Percentiles rank a stretch among this genome's conserved stretches.
Conservation (phyloP, 1,284 basidiomycete species). For the Somion occarium region DNA sequence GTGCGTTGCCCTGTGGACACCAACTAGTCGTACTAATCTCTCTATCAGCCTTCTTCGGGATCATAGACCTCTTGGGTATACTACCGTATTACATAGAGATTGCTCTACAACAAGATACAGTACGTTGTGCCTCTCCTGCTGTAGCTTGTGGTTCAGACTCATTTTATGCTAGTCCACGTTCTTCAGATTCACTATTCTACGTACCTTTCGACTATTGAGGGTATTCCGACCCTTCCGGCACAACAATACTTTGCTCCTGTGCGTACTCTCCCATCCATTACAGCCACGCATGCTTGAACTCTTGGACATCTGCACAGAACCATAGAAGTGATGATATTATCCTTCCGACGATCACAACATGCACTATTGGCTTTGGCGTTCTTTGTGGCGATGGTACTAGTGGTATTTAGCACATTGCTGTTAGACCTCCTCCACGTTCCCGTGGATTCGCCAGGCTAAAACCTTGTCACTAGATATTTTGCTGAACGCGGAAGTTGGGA, state of each 20-base stretch:
- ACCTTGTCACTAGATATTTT: conserved; percentile 60
- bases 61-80: conserved; percentile 81
- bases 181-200: conserved; percentile 84
- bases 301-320: conserved; percentile 43
- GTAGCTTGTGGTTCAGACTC: background rate
- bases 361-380: conserved; percentile 82
- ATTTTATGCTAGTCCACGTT: conserved; percentile 65
- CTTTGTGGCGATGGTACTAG: conserved; percentile 83
- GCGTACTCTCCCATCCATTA: conserved; percentile 26
- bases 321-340: conserved; percentile 90
- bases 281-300: too few species aligned
- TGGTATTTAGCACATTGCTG: conserved; percentile 84
- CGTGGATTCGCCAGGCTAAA: background rate
- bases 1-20: conserved; percentile 37
- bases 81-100: conserved; percentile 86
- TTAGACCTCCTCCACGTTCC: conserved; percentile 28
- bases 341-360: conserved; percentile 81
- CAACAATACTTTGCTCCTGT: conserved; percentile 77
- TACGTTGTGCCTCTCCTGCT: conserved; percentile 32
- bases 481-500: conserved; percentile 88
- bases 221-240: conserved; percentile 87
- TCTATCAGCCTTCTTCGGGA: conserved; percentile 73
- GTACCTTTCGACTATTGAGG: conserved; percentile 78
- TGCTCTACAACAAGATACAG: conserved; percentile 79
- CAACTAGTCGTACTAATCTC: conserved; percentile 1